Conservation (phyloP, 2,329 filamentous ascomycete genomes). For the Zarea fungicola region DNA sequence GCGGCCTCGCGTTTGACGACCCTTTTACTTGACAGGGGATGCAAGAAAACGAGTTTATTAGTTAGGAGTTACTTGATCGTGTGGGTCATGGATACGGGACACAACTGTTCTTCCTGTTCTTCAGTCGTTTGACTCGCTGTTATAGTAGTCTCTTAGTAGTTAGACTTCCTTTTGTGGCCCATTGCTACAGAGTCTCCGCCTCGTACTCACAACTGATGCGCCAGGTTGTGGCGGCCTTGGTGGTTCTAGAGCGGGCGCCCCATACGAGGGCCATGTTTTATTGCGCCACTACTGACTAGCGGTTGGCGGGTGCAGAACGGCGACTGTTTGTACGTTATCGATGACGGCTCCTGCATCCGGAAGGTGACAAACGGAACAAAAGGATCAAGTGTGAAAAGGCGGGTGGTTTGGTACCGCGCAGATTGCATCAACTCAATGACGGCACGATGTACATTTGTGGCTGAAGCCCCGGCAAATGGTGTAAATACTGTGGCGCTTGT, state of each 20-base stretch:
- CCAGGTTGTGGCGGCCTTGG: too few relatives aligned
- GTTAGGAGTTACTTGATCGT: not conserved
- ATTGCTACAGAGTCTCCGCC: not conserved
- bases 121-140: not conserved
- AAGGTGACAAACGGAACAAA: not conserved
- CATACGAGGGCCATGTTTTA: not conserved
- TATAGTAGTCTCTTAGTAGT: too few relatives aligned
- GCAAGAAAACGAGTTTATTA: not conserved
- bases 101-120: not conserved
- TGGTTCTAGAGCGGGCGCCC: not conserved
- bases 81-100: constrained; percentile 10
- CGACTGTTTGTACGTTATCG: not conserved
- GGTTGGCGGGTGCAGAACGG: not conserved
- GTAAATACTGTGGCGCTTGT: too few relatives aligned
- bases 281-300: not conserved
- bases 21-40: too few relatives aligned
- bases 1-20: too few relatives aligned
- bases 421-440: not conserved
- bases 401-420: too few relatives aligned
- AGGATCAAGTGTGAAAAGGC: too few relatives aligned
- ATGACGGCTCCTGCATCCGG: not conserved
- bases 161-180: too few relatives aligned
- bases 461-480: too few relatives aligned
- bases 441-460: too few relatives aligned
- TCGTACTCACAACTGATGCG: constrained; percentile 3